Evolutionary conservation across 306 rosid species (phyloP).

Genomic region (Prunus mira): DNA sequence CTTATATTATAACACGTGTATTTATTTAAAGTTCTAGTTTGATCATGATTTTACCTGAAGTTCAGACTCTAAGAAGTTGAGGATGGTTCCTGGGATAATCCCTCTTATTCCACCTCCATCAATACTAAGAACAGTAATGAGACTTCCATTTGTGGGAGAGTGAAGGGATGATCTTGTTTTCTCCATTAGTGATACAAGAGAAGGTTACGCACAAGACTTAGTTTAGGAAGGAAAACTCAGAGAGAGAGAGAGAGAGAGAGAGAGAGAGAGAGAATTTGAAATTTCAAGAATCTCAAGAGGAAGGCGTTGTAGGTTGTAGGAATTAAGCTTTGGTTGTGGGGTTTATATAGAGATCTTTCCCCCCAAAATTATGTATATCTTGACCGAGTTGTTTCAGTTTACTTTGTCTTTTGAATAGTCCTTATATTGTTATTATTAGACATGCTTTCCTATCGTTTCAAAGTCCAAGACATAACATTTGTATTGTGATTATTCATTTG

Average conservation of each 20-base stretch:
- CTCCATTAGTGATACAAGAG: constrained; percentile 20
- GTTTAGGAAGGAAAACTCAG: not conserved
- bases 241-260: not conserved
- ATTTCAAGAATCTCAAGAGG: not conserved
- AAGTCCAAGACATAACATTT: no score
- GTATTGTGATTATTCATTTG: no score
- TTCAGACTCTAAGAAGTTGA: constrained; percentile 52
- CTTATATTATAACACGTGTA: no score
- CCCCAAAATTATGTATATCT: no score
- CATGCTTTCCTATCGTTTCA: no score
- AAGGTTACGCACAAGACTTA: not conserved
- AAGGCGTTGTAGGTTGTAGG: not conserved
- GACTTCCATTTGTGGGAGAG: constrained; percentile 57
- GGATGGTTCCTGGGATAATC: constrained; percentile 51
- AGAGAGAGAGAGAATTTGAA: not conserved
- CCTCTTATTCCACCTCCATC: constrained; percentile 73
- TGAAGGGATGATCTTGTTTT: constrained; percentile 21
- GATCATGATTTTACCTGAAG: constrained; percentile 43
- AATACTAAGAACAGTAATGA: constrained; percentile 58
- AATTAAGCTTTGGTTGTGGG: no score
- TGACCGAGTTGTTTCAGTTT: no score
- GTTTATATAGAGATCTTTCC: no score
- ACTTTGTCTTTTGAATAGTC: no score
- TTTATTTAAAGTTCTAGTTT: not conserved
- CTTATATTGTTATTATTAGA: no score